These are phyloP conservation scores for Cichorium intybus DNA, from an alignment of 140 eudicot species.

Conservation along the genomic window DNA sequence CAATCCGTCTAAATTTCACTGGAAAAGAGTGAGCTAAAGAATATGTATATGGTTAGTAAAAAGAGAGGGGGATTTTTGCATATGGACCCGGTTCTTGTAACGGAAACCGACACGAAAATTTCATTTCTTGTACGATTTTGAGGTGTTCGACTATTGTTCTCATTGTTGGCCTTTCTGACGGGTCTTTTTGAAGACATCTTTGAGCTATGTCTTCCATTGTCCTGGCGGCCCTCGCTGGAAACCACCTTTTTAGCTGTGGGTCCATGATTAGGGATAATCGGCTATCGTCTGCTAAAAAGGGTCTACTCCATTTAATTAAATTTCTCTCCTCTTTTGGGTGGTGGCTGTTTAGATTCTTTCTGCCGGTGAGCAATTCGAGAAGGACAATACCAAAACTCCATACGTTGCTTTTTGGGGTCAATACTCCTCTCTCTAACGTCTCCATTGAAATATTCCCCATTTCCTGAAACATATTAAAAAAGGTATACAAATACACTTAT, in stretches of 20 bases:
- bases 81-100: slow-evolving; percentile 76
- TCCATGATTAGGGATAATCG: slow-evolving; percentile 89
- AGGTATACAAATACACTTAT: background rate
- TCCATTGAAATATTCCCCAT: slow-evolving; percentile 76
- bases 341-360: slow-evolving; percentile 73
- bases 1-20: no score
- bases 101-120: slow-evolving; percentile 73
- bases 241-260: slow-evolving; percentile 89
- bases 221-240: slow-evolving; percentile 74
- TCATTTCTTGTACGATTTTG: slow-evolving; percentile 73
- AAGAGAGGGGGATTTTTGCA: no score
- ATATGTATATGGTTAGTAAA: no score
- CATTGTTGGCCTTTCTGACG: slow-evolving; percentile 96
- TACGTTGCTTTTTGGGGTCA: slow-evolving; percentile 93
- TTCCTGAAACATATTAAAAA: slow-evolving; percentile 44
- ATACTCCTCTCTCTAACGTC: slow-evolving; percentile 81
- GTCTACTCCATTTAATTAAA: slow-evolving; percentile 82
- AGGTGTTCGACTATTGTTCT: slow-evolving; percentile 77
- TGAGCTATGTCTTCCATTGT: slow-evolving; percentile 89
- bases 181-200: slow-evolving; percentile 84
- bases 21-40: no score
- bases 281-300: slow-evolving; percentile 82
- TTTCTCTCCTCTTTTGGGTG: slow-evolving; percentile 89
- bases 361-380: slow-evolving; percentile 85
- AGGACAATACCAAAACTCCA: slow-evolving; percentile 96